Evolutionary conservation across 2,329 filamentous ascomycete genomes (phyloP).

Genomic region (Dothidotthia symphoricarpi): DNA sequence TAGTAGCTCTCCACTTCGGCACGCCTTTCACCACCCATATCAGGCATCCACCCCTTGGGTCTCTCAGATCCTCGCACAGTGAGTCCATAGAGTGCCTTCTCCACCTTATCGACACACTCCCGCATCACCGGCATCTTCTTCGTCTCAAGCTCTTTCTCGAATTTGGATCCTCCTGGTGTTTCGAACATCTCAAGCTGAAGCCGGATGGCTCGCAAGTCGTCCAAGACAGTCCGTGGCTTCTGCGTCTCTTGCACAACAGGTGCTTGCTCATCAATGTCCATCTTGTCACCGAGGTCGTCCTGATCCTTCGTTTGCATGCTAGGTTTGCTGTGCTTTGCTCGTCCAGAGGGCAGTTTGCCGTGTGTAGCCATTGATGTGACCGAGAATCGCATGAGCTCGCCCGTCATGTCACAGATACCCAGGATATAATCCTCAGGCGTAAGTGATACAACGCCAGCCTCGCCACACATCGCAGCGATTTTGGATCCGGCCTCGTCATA

Average conservation of each 20-base stretch:
- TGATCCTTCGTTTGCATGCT: too few species aligned
- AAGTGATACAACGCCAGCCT: constrained; percentile 57
- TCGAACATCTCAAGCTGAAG: constrained; percentile 73
- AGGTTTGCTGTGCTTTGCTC: constrained; percentile 22
- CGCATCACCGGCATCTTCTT: constrained; percentile 87
- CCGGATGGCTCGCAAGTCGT: constrained; percentile 76
- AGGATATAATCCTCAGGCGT: constrained; percentile 84
- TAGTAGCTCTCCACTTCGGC: constrained; percentile 45
- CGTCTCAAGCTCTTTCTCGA: constrained; percentile 60
- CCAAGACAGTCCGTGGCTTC: constrained; percentile 63
- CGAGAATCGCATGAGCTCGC: constrained; percentile 95
- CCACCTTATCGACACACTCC: constrained; percentile 88
- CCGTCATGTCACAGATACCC: constrained; percentile 89
- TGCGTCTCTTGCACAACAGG: constrained; percentile 17
- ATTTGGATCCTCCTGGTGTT: constrained; percentile 53
- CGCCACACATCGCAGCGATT: constrained; percentile 39
- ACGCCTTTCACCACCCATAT: constrained; percentile 54
- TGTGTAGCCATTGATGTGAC: constrained; percentile 82
- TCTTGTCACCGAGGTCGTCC: constrained; percentile 20
- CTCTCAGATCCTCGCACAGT: constrained; percentile 83
- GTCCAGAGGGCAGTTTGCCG: constrained; percentile 52
- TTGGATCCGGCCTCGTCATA: constrained; percentile 56
- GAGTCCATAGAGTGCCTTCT: constrained; percentile 83
- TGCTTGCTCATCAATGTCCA: constrained; percentile 38
- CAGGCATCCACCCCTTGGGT: constrained; percentile 89